phyloP scores from a whole-genome alignment of 176 grass and related monocot species.

The Carex scoparia region DNA sequence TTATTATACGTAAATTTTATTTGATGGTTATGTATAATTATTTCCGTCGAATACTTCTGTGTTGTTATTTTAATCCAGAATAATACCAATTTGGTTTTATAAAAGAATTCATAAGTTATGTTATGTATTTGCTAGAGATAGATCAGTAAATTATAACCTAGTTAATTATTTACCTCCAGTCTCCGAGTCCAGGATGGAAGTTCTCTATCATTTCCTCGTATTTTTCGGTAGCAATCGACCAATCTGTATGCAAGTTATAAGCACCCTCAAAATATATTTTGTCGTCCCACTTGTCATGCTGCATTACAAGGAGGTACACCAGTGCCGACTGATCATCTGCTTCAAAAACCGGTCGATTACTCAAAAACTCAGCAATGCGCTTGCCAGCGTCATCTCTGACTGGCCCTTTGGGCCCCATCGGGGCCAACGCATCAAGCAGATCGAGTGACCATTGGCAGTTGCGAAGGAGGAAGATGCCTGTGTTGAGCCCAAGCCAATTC shows the following conservation, averaged over 20 bases:
- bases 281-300: slow-evolving; percentile 29
- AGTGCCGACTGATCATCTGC: slow-evolving; percentile 47
- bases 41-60: not conserved
- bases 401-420: slow-evolving; percentile 35
- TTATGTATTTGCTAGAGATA: not conserved
- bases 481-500: slow-evolving; percentile 39
- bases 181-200: slow-evolving; percentile 36
- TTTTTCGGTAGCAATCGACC: slow-evolving; percentile 16
- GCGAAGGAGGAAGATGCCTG: slow-evolving; percentile 41
- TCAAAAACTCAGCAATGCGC: slow-evolving; percentile 20
- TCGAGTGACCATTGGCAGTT: slow-evolving; percentile 51
- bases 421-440: slow-evolving; percentile 34
- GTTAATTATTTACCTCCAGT: slow-evolving; percentile 21
- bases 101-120: not conserved
- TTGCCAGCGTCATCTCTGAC: slow-evolving; percentile 34
- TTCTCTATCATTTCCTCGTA: slow-evolving; percentile 47
- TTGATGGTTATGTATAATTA: not conserved
- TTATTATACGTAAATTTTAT: not conserved
- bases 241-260: slow-evolving; percentile 40
- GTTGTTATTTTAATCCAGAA: not conserved
- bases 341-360: slow-evolving; percentile 31
- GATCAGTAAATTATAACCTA: not conserved
- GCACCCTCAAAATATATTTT: slow-evolving; percentile 36
- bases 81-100: not conserved
- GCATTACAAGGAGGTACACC: slow-evolving; percentile 32